phyloP scores from a whole-genome alignment of 139 green algal species.

The Picochlorum costavermella region DNA sequence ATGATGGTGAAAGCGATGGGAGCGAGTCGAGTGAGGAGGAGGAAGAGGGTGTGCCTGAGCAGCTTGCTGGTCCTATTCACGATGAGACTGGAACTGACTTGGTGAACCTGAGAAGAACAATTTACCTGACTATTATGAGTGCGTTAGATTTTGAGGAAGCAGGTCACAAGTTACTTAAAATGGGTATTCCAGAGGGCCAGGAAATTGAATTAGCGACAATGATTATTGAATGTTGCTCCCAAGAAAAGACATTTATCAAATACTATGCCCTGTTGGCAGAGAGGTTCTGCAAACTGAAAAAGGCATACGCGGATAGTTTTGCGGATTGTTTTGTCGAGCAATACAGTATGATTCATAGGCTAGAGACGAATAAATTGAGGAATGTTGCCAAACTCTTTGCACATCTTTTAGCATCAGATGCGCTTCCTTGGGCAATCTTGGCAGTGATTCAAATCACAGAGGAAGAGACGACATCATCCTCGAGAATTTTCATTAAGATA shows the following conservation, averaged over 20 bases:
- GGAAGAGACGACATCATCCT: constrained; percentile 94
- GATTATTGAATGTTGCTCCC: constrained; percentile 94
- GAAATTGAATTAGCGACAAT: constrained; percentile 89
- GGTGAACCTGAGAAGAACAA: constrained; percentile 95
- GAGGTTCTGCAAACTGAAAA: constrained; percentile 82
- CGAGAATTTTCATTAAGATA: constrained; percentile 99
- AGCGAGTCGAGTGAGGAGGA: constrained; percentile 14
- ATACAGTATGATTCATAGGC: constrained; percentile 90
- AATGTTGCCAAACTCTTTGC: constrained; percentile 96
- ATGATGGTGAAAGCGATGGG: constrained; percentile 34
- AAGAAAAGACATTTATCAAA: constrained; percentile 58
- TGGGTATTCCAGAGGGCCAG: constrained; percentile 50
- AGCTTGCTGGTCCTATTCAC: constrained; percentile 34
- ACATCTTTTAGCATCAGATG: constrained; percentile 82
- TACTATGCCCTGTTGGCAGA: constrained; percentile 94
- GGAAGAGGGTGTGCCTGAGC: constrained; percentile 24
- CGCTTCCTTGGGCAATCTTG: constrained; percentile 83
- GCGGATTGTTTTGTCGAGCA: constrained; percentile 86
- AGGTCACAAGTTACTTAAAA: constrained; percentile 99
- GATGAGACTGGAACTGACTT: constrained; percentile 83
- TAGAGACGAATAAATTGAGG: constrained; percentile 99
- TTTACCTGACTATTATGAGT: constrained; percentile 99
- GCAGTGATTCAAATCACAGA: constrained; percentile 83
- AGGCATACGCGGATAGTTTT: constrained; percentile 71
- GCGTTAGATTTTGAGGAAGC: constrained; percentile 97